A percentile compares a stretch with the other conserved stretches of the same genome.
These are phyloP conservation scores for Cupressus sempervirens DNA, from an alignment of 75 land plant genomes.

Conservation along the genomic window DNA sequence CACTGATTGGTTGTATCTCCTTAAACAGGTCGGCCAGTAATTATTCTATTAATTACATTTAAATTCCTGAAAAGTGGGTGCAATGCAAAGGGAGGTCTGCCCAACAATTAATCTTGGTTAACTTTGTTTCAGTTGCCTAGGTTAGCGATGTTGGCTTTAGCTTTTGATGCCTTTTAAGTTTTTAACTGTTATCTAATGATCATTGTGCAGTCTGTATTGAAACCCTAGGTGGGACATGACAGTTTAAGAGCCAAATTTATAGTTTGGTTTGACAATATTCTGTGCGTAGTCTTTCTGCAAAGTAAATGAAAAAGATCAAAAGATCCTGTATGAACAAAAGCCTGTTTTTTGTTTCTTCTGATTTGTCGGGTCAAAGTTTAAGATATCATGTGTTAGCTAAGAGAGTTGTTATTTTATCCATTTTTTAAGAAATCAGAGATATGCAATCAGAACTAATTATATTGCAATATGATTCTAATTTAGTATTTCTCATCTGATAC, in stretches of 20 bases:
- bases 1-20: too few species aligned
- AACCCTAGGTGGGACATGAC: too few species aligned
- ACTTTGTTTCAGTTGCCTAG: too few species aligned
- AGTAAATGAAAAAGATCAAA: neutral
- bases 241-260: neutral
- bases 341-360: neutral
- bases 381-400: neutral
- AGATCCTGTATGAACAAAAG: neutral
- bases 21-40: too few species aligned
- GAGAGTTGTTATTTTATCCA: neutral
- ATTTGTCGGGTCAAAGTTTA: neutral
- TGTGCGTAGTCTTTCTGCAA: neutral
- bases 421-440: neutral
- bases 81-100: too few species aligned
- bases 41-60: too few species aligned
- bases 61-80: too few species aligned
- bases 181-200: too few species aligned
- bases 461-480: neutral
- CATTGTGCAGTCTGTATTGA: too few species aligned
- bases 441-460: neutral
- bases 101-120: too few species aligned
- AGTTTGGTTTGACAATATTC: neutral
- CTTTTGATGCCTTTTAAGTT: too few species aligned
- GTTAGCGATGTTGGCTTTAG: too few species aligned
- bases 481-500: constrained; percentile 5